Evolutionary conservation across 331 rosid species (phyloP), one percentile per base, ranked within the genome.

Genomic region (Malus hybrid): DNA sequence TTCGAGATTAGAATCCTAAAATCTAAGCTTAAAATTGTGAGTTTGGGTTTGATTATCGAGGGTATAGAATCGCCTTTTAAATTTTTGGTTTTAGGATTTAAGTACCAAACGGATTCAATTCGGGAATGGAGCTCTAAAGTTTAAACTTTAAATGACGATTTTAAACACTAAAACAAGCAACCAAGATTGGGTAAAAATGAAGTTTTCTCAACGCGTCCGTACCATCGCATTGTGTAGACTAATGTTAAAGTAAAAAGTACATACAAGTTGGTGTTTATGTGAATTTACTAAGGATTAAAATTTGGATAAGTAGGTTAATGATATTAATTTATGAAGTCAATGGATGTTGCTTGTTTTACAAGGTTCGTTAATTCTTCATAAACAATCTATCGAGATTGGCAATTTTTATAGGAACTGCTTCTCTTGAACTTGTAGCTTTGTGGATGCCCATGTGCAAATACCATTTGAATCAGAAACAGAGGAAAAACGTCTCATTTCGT

Each of bases 391-490:
- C 18, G 77, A 73, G 33, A 80, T 67, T 70, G 72, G 60, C 34
- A n/a, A 52, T 68, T 58, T 8, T 34, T 73, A 60, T 44, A 52
- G 68, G 36, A 71, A 48, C 70, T 64, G 7, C n/a, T 55, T 75
- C 7, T 36, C 65, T 46, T 56, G 73, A 42, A 68, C 70, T 10
- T 60, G 3, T 11, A 3, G 12, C 29, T 14, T 33, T 33, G 72
- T 20, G 6, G 60, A 61, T 2, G 8, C 64, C 81, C 85, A 78
- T 73, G 84, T 80, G 85, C 81, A 52, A 71, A 12, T 75, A 70
- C 78, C 80, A 7, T 57, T 14, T 55, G 74, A 42, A 75, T 44
- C 77, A 70, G 34, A 66, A 78, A 33, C 20, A 3, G 30, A 63
- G 46, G 24, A 24, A 24, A 24, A 24, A 24, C 24, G 63, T 61